These are phyloP conservation scores for Aspergillus campestris DNA, from an alignment of 495 filamentous ascomycete species.

Conservation along the genomic window DNA sequence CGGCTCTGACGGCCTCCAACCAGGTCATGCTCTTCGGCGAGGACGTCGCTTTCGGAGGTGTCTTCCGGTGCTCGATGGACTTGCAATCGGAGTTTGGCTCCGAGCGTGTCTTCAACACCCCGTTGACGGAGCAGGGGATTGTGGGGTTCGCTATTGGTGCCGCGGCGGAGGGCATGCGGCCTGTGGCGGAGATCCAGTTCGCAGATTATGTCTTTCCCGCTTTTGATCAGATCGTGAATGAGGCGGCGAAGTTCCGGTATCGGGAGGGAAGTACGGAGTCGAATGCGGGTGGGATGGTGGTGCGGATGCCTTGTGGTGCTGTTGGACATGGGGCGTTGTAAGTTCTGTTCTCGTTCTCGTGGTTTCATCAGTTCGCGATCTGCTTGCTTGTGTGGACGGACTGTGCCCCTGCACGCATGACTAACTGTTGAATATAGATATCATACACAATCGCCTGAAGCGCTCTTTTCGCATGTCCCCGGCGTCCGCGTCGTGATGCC, in stretches of 20 bases:
- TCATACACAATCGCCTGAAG: conserved; percentile 89
- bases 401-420: conserved; percentile 2
- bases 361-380: no score
- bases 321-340: conserved; percentile 94
- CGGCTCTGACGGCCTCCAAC: conserved; percentile 74
- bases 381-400: no score
- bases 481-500: conserved; percentile 87
- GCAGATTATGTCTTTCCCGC: conserved; percentile 96
- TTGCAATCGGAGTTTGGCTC: conserved; percentile 78
- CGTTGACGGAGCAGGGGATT: conserved; percentile 89
- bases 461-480: conserved; percentile 86
- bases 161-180: conserved; percentile 85
- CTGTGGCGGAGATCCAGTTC: conserved; percentile 95
- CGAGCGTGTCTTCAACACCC: conserved; percentile 94
- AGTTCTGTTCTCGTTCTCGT: conserved; percentile 10
- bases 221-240: conserved; percentile 96
- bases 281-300: conserved; percentile 69
- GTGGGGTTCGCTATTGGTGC: conserved; percentile 87
- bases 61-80: conserved; percentile 92
- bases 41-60: conserved; percentile 93
- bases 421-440: conserved; percentile 42
- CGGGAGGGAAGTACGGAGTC: conserved; percentile 65
- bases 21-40: conserved; percentile 89
- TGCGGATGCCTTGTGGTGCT: conserved; percentile 89
- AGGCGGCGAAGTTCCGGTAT: conserved; percentile 89